Base-by-base conservation (phyloP, 805 yeast species). In the Wickerhamomyces bisporus region DNA sequence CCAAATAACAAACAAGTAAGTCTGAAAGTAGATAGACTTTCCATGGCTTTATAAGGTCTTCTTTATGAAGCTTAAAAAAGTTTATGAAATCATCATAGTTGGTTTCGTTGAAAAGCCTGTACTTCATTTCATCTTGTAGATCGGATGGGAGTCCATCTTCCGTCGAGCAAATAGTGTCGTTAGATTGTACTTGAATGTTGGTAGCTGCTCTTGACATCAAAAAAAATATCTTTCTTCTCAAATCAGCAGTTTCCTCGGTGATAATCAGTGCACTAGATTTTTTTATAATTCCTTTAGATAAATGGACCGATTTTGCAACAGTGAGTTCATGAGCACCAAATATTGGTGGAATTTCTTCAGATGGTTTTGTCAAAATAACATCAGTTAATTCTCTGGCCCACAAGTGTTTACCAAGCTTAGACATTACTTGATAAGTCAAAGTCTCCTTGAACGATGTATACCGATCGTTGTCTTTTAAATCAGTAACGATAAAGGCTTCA, bases 311-410 rank as follows among this genome's bases (percentile, higher is more conserved):
- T 20, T 43, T 50, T 1, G 56, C 45, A 10, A 40, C 26, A 1
- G 30, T 36, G 9, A 36, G 18, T 25, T 54, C 59, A 38, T 48
- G 40, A 12, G 34, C 10, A 7, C 24, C 17, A 28, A 42, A 51
- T 1, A 54, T 42, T 5, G 43, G 42, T 8, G 25, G 15, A 3
- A 30, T 19, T 21, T 36, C 26, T 4, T 34, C 30, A 8, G 35
- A 23, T 9, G 32, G 7, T 0, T 26, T 26, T 0, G 44, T 45
- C 10, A 54, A 30, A 0, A 52, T 18, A 2, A 30, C 26, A 10
- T 53, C 57, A 3, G 40, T 23, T 3, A 51, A 33, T 11, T 42
- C 35, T 1, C 6, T 14, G 2, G 34, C 27, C 49, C 52, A 49
- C 6, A 11, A 5, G 23, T 38, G 35, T 17, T 30, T 31, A 1